phyloP scores from a whole-genome alignment of 129 eudicot genomes.

The Saussurea involucrata region DNA sequence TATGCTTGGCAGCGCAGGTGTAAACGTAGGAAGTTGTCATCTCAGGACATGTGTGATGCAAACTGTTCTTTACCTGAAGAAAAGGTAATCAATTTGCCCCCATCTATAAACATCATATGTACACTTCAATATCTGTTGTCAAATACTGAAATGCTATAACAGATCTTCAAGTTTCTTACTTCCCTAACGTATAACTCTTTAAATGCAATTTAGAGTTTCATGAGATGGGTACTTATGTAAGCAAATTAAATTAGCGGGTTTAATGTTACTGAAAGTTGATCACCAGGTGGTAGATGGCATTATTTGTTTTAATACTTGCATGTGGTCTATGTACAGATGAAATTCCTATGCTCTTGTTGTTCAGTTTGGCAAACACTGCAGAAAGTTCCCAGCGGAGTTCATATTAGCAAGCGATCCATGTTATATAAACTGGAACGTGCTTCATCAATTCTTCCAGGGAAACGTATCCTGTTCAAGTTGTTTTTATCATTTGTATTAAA shows the following conservation, averaged over 20 bases:
- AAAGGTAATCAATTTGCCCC: slow-evolving; percentile 10
- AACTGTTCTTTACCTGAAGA: slow-evolving; percentile 10
- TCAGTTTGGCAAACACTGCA: slow-evolving; percentile 44
- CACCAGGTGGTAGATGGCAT: neutral
- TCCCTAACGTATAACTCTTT: neutral
- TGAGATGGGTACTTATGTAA: neutral
- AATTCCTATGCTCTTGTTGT: slow-evolving; percentile 53
- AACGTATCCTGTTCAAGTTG: slow-evolving; percentile 57
- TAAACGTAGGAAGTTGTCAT: slow-evolving; percentile 43
- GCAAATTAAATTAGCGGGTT: neutral
- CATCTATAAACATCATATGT: neutral
- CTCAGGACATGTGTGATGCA: slow-evolving; percentile 19
- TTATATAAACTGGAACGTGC: slow-evolving; percentile 51
- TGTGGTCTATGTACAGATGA: slow-evolving; percentile 32
- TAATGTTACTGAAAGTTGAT: neutral
- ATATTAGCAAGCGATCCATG: slow-evolving; percentile 51
- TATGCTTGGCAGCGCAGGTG: slow-evolving; percentile 50
- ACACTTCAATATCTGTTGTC: neutral
- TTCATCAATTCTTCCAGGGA: slow-evolving; percentile 48
- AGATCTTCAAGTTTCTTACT: neutral
- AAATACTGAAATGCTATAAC: neutral
- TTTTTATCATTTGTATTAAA: slow-evolving; percentile 1
- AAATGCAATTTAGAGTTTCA: neutral
- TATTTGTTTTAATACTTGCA: neutral
- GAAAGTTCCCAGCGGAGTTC: slow-evolving; percentile 34